Evolutionary conservation across 2,329 filamentous ascomycete genomes (phyloP).

Genomic region (Tolypocladium paradoxum): DNA sequence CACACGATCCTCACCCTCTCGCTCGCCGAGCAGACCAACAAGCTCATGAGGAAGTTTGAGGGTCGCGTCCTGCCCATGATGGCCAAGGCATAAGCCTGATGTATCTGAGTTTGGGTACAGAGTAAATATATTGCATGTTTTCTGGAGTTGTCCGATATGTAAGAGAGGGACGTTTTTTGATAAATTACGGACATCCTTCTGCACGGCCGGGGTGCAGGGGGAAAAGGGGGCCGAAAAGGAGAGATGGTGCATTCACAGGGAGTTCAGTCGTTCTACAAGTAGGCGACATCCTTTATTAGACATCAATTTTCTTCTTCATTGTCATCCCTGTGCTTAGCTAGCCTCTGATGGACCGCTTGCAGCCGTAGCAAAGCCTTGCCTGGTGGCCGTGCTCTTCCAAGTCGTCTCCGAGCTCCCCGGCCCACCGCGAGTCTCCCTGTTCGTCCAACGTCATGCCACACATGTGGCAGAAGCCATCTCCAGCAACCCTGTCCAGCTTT

Average conservation of each 20-base stretch:
- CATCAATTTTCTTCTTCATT: not conserved
- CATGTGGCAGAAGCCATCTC: slow-evolving; percentile 44
- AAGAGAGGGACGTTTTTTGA: not conserved
- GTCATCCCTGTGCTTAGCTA: slow-evolving; percentile 15
- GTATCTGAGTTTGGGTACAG: not conserved
- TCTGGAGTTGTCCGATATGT: not conserved
- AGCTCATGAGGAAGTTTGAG: slow-evolving; percentile 75
- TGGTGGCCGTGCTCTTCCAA: slow-evolving; percentile 13
- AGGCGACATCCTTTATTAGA: slow-evolving; percentile 4
- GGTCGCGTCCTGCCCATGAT: slow-evolving; percentile 35
- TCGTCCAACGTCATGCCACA: slow-evolving; percentile 60
- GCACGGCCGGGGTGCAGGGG: not conserved
- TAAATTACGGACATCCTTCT: not conserved
- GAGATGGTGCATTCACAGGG: not conserved
- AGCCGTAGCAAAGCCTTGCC: slow-evolving; percentile 58
- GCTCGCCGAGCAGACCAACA: slow-evolving; percentile 94
- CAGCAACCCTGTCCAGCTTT: slow-evolving; percentile 52
- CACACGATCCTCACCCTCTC: slow-evolving; percentile 92
- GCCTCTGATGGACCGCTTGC: slow-evolving; percentile 51
- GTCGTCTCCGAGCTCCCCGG: slow-evolving; percentile 45
- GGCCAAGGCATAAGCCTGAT: slow-evolving; percentile 12
- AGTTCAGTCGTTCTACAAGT: not conserved
- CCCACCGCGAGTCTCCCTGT: slow-evolving; percentile 52
- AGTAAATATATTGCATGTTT: not conserved
- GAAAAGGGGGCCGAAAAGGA: not conserved